Base-by-base conservation (phyloP, 495 filamentous ascomycete species). In the Penicillium simplicissimum region DNA sequence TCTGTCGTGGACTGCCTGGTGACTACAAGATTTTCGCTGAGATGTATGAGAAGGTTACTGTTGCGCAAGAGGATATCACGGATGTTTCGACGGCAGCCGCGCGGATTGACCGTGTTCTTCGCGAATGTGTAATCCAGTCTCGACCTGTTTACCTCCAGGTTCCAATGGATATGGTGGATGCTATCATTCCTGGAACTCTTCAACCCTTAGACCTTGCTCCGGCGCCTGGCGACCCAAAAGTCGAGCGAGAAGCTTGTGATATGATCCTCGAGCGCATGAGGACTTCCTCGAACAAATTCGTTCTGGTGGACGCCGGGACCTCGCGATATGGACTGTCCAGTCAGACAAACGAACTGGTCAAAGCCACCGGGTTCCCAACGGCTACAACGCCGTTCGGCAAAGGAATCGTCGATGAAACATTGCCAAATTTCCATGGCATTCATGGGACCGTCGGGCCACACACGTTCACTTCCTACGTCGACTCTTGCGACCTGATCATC, bases 91-190 rank as follows among this genome's bases (percentile, higher is more conserved):
- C 61, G 2, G 71, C 67, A 2, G 67, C 76, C 0, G 66, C 54
- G 13, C 49, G 70, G 62, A 76, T 82, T 59, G 78, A 82, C 55
- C 40, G 58, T 3, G 65, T 65, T 7, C 35, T 81, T 31, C 63
- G 65, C 21, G 64, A 74, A 45, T 77, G 72, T 62, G 9, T 74
- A 0, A 43, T 72, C 4, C 71, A 75, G 37, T 73, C 69, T 51
- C 58, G 72, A 45, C 79, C 78, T 8, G 78, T 81, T 1, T 77
- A 75, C 35, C 66, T 81, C 19, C 62, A 69, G 15, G 28, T 80
- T 3, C 79, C 79, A 0, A 61, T 55, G 3, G 79, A 80, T 53
- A 71, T 81, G 72, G 74, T 77, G n/a, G 55, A 55, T 14, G 55
- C 59, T 9, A 55, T 35, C 0, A 66, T 76, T 2, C 56, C 60